Conservation (phyloP, 306 rosid genomes). For the Quercus aquifolioides region DNA sequence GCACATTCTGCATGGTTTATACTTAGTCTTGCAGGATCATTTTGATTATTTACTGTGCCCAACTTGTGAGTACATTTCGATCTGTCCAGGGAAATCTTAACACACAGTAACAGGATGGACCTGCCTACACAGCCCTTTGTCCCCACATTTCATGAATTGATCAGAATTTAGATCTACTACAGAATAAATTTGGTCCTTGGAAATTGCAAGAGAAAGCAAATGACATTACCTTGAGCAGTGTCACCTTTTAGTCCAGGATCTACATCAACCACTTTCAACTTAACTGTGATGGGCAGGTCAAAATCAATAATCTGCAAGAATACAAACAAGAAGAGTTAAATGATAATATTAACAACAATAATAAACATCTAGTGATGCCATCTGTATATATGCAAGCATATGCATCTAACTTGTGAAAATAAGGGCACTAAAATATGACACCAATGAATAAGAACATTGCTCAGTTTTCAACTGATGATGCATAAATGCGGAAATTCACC, state of each 20-base stretch:
- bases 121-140: neutral
- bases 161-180: slow-evolving; percentile 7
- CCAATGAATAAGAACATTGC: slow-evolving; percentile 15
- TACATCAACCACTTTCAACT: slow-evolving; percentile 61
- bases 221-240: slow-evolving; percentile 72
- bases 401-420: slow-evolving; percentile 3
- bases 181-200: slow-evolving; percentile 7
- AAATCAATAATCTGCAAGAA: slow-evolving; percentile 70
- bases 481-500: neutral
- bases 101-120: neutral
- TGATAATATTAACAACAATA: neutral
- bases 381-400: slow-evolving; percentile 6
- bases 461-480: neutral
- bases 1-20: neutral
- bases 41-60: neutral
- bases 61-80: neutral
- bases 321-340: slow-evolving; percentile 7
- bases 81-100: neutral
- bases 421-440: neutral
- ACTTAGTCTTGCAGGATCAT: neutral
- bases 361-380: slow-evolving; percentile 11
- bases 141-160: slow-evolving; percentile 1
- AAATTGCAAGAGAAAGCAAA: slow-evolving; percentile 14
- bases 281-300: slow-evolving; percentile 67
- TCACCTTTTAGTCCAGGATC: slow-evolving; percentile 90